A percentile compares a stretch with the other conserved stretches of the same genome.
phyloP scores from a whole-genome alignment of 1,139 yeast genomes.

The Williopsis jadinii region DNA sequence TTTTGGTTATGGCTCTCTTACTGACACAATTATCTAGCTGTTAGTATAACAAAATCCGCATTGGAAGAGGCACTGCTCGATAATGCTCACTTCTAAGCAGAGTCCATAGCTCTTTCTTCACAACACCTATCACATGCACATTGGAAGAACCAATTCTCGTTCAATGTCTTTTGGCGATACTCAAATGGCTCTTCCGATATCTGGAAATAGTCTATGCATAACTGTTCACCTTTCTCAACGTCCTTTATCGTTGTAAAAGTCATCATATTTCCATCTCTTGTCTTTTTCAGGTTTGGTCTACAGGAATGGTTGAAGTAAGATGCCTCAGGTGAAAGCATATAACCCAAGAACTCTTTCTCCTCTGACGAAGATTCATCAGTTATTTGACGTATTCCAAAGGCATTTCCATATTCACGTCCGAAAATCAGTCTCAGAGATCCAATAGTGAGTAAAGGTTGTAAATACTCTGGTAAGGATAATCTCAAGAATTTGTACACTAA shows the following conservation, averaged over 20 bases:
- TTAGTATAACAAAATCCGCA: constrained; percentile 37
- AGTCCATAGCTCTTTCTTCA: constrained; percentile 10
- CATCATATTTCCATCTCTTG: constrained; percentile 29
- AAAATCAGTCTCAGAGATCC: constrained; percentile 39
- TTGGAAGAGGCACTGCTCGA: constrained; percentile 34
- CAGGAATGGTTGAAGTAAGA: constrained; percentile 71
- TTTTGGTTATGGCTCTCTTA: no score
- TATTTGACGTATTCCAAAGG: constrained; percentile 67
- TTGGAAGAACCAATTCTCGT: constrained; percentile 54
- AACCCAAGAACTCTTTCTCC: constrained; percentile 60
- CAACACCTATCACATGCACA: constrained; percentile 49
- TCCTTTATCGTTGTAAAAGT: constrained; percentile 28
- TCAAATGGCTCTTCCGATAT: constrained; percentile 35
- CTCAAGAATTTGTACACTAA: constrained; percentile 45
- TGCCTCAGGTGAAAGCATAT: constrained; percentile 59
- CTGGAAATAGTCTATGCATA: constrained; percentile 60
- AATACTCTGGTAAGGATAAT: constrained; percentile 32
- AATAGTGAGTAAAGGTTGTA: constrained; percentile 35
- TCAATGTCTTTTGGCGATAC: constrained; percentile 37
- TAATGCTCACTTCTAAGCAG: constrained; percentile 6
- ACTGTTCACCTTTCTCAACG: constrained; percentile 39
- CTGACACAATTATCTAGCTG: constrained; percentile 14
- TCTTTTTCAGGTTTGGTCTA: constrained; percentile 39
- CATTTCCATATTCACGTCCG: constrained; percentile 65
- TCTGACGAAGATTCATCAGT: constrained; percentile 25